Base-by-base conservation (phyloP, 106 monocot species). In the Dioscorea dumetorum region DNA sequence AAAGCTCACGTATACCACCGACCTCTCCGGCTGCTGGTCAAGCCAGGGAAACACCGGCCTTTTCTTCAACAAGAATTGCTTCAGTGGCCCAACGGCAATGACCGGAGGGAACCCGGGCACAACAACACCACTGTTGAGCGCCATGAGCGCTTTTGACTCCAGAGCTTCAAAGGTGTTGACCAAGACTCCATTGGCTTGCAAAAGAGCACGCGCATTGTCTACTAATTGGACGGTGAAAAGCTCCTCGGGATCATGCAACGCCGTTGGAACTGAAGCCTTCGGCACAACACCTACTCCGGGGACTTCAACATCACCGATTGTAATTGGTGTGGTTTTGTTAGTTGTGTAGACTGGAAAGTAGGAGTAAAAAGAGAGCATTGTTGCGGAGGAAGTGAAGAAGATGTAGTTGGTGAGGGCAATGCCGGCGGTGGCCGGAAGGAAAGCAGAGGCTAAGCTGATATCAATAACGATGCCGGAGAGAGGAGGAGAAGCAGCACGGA, bases 371-470 rank as follows among this genome's bases (percentile, higher is more conserved):
- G 80, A 51, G 13, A 83, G 73, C 72, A 85, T 76, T 10, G 50
- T 33, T 8, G 86, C 80, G 57, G 77, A 83, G 63, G 86, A 64
- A 16, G 89, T 73, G 73, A 78, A 71, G 69, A 86, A 58, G 51
- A 81, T 24, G 72, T 78, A 85, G 50, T 62, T 52, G 11, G 78
- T 72, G 56, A 81, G 22, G 60, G 49, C 24, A 13, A 56, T 5
- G 14, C 21, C n/a, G 6, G 48, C 33, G 6, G 67, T 69, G 14
- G 70, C 24, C 6, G 81, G 85, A 5, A 76, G 17, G 33, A 78
- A 62, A 12, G 81, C 22, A 32, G 81, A 78, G 17, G 74, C 60
- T n/a, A 73, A 15, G 62, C n/a, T 19, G 61, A 82, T 70, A 70
- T 77, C 80, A 24, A 80, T 24, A 52, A 90, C 21, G 60, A 81